Evolutionary conservation across 208 protist genomes (phyloP).

Genomic region (Leishmania tarentolae): DNA sequence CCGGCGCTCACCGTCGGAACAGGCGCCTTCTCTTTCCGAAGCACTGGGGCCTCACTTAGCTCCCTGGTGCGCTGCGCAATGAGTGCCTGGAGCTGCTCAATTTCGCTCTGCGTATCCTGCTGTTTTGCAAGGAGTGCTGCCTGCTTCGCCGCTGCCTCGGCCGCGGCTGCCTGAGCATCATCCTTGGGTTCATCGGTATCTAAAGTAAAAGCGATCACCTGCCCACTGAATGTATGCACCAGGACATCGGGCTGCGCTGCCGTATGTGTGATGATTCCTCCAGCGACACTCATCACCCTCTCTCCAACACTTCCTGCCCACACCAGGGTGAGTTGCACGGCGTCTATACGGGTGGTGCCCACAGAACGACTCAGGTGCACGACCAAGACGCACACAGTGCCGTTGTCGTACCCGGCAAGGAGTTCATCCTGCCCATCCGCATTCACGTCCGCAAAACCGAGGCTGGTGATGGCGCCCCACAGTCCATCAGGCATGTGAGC

Average conservation of each 20-base stretch:
- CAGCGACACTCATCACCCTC: slow-evolving; percentile 66
- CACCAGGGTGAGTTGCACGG: slow-evolving; percentile 33
- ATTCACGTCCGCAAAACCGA: slow-evolving; percentile 68
- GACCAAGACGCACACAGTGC: slow-evolving; percentile 66
- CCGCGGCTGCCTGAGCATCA: slow-evolving; percentile 23
- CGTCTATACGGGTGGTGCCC: neutral
- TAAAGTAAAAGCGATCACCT: slow-evolving; percentile 64
- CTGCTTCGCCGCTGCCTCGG: slow-evolving; percentile 26
- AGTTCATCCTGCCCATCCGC: slow-evolving; percentile 65
- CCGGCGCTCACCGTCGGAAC: slow-evolving; percentile 64
- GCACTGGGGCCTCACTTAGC: slow-evolving; percentile 33
- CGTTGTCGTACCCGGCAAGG: slow-evolving; percentile 80
- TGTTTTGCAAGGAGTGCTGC: slow-evolving; percentile 31
- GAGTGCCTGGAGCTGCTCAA: slow-evolving; percentile 43
- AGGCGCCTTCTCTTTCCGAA: slow-evolving; percentile 18
- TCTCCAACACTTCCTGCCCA: slow-evolving; percentile 62
- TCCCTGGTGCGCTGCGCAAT: slow-evolving; percentile 48
- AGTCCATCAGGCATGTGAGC: slow-evolving; percentile 28
- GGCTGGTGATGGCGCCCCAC: slow-evolving; percentile 45
- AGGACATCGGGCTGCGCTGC: slow-evolving; percentile 53
- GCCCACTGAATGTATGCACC: slow-evolving; percentile 82
- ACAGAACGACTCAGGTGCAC: slow-evolving; percentile 17
- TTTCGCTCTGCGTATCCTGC: slow-evolving; percentile 40
- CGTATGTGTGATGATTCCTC: slow-evolving; percentile 56
- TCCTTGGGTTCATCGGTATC: slow-evolving; percentile 31